Evolutionary conservation across 345 rosid genomes (phyloP).

Genomic region (Rhodamnia argentea): DNA sequence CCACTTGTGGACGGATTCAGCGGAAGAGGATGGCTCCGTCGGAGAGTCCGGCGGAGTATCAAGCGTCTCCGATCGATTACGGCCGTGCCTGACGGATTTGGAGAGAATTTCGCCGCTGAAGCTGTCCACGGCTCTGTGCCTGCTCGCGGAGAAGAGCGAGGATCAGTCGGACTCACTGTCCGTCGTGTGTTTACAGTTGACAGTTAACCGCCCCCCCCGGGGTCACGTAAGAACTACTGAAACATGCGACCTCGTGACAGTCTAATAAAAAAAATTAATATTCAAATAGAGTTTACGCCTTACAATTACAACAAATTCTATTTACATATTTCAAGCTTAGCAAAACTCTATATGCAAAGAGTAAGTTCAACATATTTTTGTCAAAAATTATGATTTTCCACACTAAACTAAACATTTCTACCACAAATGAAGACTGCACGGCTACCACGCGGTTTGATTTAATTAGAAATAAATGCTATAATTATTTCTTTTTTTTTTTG

Average conservation of each 20-base stretch:
- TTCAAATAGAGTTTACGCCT: background rate
- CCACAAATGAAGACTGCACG: background rate
- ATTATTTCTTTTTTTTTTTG: background rate
- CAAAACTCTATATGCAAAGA: background rate
- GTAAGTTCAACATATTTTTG: background rate
- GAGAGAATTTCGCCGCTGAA: conserved; percentile 45
- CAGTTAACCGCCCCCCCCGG: no score
- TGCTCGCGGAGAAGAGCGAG: background rate
- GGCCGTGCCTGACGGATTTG: conserved; percentile 38
- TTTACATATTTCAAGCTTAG: background rate
- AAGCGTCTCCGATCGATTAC: conserved; percentile 19
- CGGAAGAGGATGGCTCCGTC: conserved; percentile 17
- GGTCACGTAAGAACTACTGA: background rate
- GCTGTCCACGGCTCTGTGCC: conserved; percentile 36
- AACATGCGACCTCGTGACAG: background rate
- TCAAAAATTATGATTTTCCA: background rate
- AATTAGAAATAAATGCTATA: background rate
- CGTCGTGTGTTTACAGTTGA: background rate
- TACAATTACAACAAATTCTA: background rate
- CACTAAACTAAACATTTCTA: background rate
- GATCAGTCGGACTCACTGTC: background rate
- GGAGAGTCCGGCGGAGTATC: conserved; percentile 10
- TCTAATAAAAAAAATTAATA: background rate
- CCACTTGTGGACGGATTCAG: conserved; percentile 30
- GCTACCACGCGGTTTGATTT: background rate